Evolutionary conservation across 2,329 filamentous ascomycete species (phyloP).

Genomic region (Ampelomyces quisqualis): DNA sequence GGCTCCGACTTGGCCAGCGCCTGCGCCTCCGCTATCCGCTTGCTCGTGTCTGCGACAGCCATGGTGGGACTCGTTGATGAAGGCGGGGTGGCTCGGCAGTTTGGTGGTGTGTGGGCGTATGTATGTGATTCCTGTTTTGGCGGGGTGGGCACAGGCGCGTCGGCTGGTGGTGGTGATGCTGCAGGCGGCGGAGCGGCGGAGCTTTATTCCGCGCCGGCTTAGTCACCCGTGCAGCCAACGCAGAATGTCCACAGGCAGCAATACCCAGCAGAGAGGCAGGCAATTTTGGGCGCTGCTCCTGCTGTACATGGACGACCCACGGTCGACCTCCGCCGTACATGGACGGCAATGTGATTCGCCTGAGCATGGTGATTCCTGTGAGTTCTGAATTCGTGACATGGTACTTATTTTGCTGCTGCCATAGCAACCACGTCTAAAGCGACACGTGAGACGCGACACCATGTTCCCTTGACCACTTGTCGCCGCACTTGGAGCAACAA

Average conservation of each 20-base stretch:
- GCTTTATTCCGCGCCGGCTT: conserved; percentile 3
- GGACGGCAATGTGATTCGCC: too few species aligned
- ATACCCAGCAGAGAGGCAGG: too few species aligned
- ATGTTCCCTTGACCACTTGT: neutral
- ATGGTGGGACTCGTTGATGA: conserved; percentile 21
- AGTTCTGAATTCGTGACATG: too few species aligned
- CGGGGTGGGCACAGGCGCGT: neutral
- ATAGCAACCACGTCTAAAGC: conserved; percentile 10
- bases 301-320: too few species aligned
- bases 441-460: conserved; percentile 4
- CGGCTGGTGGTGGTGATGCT: conserved; percentile 14
- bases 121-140: too few species aligned
- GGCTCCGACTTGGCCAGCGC: conserved; percentile 78
- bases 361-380: too few species aligned
- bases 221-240: neutral
- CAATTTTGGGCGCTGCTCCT: too few species aligned
- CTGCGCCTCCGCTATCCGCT: conserved; percentile 84
- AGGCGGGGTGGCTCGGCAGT: neutral
- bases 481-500: neutral
- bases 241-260: too few species aligned
- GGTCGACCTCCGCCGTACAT: too few species aligned
- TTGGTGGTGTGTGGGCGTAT: conserved; percentile 1
- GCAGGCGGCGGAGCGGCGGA: conserved; percentile 11
- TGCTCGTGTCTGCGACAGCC: conserved; percentile 52
- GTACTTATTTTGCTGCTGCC: conserved; percentile 4